phyloP scores from a whole-genome alignment of 257 asterid genomes.

The Lycium ferocissimum region DNA sequence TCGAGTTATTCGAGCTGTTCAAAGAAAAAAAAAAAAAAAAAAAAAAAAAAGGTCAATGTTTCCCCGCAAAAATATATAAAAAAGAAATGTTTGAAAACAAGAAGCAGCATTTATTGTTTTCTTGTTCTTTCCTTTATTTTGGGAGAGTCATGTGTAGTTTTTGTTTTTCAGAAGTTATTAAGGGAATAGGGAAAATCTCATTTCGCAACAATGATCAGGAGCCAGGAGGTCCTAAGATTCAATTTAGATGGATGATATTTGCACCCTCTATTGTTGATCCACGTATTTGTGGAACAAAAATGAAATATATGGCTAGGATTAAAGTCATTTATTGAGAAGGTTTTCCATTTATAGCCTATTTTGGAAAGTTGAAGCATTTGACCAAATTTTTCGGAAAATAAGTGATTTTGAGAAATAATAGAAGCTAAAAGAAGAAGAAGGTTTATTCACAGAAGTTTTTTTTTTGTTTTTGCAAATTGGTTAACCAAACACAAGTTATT shows the following conservation, averaged over 20 bases:
- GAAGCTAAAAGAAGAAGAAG: too few relatives aligned
- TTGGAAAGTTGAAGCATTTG: too few relatives aligned
- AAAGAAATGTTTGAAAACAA: background rate
- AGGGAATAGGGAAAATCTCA: background rate
- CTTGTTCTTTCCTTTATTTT: background rate
- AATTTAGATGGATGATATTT: background rate
- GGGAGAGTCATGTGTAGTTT: background rate
- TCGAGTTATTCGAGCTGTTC: background rate
- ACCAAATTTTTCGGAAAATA: too few relatives aligned
- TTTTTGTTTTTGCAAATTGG: too few relatives aligned
- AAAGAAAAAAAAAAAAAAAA: background rate
- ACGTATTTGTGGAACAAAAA: background rate
- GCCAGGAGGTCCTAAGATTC: background rate
- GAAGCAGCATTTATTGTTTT: background rate
- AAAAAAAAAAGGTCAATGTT: background rate
- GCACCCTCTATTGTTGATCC: background rate
- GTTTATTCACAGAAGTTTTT: too few relatives aligned
- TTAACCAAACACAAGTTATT: too few relatives aligned
- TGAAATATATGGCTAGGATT: background rate
- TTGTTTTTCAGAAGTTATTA: too few relatives aligned
- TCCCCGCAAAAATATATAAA: background rate
- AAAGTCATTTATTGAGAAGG: too few relatives aligned
- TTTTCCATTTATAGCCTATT: too few relatives aligned
- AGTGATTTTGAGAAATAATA: too few relatives aligned
- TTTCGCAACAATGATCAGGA: background rate